Percentiles rank a stretch among this genome's conserved stretches.
These are phyloP conservation scores for Thamnidium elegans DNA, from an alignment of 192 early-diverging fungal species.

Conservation along the genomic window DNA sequence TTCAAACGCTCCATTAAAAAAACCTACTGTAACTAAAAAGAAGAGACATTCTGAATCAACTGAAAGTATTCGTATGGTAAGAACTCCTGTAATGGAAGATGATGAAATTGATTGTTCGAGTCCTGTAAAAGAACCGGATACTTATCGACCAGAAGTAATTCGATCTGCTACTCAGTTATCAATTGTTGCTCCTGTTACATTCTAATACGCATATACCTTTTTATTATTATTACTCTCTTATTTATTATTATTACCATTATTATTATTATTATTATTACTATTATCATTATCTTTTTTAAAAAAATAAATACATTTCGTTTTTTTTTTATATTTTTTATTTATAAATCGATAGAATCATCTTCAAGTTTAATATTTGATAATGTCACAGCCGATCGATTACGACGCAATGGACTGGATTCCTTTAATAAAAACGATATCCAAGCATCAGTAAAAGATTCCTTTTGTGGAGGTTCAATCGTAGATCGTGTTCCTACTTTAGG, in stretches of 20 bases:
- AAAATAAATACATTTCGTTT: too few species aligned
- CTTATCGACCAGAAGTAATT: conserved; percentile 29
- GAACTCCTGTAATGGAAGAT: conserved; percentile 12
- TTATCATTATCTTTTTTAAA: not conserved
- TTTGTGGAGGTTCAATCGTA: conserved; percentile 26
- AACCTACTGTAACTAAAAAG: not conserved
- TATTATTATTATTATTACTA: not conserved
- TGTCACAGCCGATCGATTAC: conserved; percentile 5
- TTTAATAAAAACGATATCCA: conserved; percentile 80
- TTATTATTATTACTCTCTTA: not conserved
- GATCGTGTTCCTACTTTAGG: conserved; percentile 21
- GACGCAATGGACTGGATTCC: conserved; percentile 48
- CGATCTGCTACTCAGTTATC: conserved; percentile 34
- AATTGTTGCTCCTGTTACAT: conserved; percentile 24
- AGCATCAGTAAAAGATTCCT: conserved; percentile 68
- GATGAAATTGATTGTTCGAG: conserved; percentile 13
- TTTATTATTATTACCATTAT: not conserved
- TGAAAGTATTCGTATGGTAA: conserved; percentile 15
- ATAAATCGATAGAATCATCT: conserved; percentile 1
- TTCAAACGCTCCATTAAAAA: conserved; percentile 3
- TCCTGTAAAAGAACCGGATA: conserved; percentile 34
- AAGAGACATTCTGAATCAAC: conserved; percentile 7
- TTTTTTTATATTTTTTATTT: too few species aligned
- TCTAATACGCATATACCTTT: conserved; percentile 8
- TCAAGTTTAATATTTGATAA: conserved; percentile 4